These are phyloP conservation scores for Plicaturopsis crispa DNA, from an alignment of 768 basidiomycete species.

Conservation along the genomic window DNA sequence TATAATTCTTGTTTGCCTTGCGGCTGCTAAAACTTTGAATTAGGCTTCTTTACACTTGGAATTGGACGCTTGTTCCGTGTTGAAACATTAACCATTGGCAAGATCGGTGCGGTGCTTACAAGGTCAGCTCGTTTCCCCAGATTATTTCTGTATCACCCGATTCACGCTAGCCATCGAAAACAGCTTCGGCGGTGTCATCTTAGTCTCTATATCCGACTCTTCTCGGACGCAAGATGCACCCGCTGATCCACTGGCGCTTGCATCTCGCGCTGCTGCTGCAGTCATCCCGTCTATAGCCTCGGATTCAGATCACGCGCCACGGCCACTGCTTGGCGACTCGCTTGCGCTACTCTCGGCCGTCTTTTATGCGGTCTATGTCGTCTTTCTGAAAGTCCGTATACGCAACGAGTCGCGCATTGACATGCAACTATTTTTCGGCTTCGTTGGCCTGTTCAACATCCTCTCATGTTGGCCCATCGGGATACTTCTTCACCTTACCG, in stretches of 20 bases:
- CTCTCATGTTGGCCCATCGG: slow-evolving; percentile 70
- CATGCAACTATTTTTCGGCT: slow-evolving; percentile 95
- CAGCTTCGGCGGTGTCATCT: slow-evolving; percentile 75
- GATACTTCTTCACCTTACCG: slow-evolving; percentile 64
- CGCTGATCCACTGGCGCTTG: slow-evolving; percentile 7
- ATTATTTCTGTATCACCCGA: slow-evolving; percentile 5
- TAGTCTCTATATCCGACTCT: slow-evolving; percentile 88
- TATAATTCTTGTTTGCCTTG: slow-evolving; percentile 1
- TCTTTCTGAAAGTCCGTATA: slow-evolving; percentile 83
- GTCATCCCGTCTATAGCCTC: too few relatives aligned
- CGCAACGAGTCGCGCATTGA: slow-evolving; percentile 75
- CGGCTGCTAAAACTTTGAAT: not conserved
- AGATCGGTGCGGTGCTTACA: slow-evolving; percentile 68
- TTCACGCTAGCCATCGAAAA: slow-evolving; percentile 2
- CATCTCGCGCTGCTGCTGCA: too few relatives aligned
- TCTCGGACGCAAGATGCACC: slow-evolving; percentile 20
- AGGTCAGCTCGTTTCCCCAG: slow-evolving; percentile 43
- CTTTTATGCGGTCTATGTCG: slow-evolving; percentile 85
- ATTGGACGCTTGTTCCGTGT: slow-evolving; percentile 79
- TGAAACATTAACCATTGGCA: slow-evolving; percentile 65
- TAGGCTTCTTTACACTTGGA: slow-evolving; percentile 90
- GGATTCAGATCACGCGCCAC: slow-evolving; percentile 19
- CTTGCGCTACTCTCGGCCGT: slow-evolving; percentile 83
- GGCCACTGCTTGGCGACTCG: slow-evolving; percentile 65
- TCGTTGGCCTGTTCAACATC: slow-evolving; percentile 85